Base-by-base conservation (phyloP, 2,329 filamentous ascomycete genomes). In the Hortaea werneckii region DNA sequence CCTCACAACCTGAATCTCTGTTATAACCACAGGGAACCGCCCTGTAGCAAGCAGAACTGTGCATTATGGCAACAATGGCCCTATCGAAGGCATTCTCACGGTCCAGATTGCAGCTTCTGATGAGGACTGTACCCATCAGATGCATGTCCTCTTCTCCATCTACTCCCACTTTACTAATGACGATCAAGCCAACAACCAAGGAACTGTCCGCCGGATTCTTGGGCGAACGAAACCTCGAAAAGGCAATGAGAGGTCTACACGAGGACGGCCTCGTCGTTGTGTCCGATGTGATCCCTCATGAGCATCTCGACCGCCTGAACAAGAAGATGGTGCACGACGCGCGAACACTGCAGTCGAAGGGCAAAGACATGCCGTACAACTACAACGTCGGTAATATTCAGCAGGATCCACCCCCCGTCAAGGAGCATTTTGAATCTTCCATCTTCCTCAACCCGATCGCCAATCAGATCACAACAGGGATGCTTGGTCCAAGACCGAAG, bases 321-420 rank as follows among this genome's bases (percentile, higher is more conserved):
- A 50, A 54, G 40, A 76, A 74, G 51, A 83, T 83, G 79, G 68
- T 77, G 1, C 32, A 74, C 39, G 79, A 83, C 57, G 78, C 78
- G 1, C 66, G 66, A 1, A 55, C 60, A 3, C 65, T 82, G 2
- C 74, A 76, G 46, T 65, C 64, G 0, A 63, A 67, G 29, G 76
- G 76, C 1, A 70, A 78, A 13, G 67, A 76, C 11, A 71, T 73
- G 0, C 76, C 76, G 0, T 82, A 74, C 65, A 82, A 82, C 53
- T 81, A 81, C 56, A 80, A 81, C 54, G 71, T 71, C 41, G 76
- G 75, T 12, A 46, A 51, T 37, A 40, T 47, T 39, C 78, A 82
- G 50, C 79, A 82, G 56, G 77, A 80, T 51, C 67, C 78, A 0
- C 76, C 75, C 0, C 69, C 76, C 2, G 69, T 73, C 0, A 60